phyloP scores from a whole-genome alignment of 1,139 yeast species.

The Citeromyces hawaiiensis region DNA sequence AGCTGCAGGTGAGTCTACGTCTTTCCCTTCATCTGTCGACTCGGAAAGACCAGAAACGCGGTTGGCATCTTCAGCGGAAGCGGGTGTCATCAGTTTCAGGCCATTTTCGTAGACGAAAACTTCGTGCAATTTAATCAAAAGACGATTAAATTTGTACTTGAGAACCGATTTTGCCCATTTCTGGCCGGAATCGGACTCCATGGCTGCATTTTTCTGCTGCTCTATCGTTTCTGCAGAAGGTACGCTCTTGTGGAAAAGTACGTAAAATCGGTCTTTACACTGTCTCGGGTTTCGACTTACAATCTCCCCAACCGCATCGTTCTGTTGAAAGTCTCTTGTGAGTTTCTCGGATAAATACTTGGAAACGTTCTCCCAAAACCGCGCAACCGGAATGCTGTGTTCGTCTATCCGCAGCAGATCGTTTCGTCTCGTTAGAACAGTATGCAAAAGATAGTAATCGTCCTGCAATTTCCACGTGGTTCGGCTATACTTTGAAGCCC shows the following conservation, averaged over 20 bases:
- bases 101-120: background rate
- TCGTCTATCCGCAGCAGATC: background rate
- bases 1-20: background rate
- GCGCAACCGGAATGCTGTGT: background rate
- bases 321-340: background rate
- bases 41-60: background rate
- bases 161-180: background rate
- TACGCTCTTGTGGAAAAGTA: slow-evolving; percentile 8
- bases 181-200: background rate
- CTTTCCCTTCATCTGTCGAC: background rate
- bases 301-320: background rate
- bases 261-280: slow-evolving; percentile 12
- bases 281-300: slow-evolving; percentile 11
- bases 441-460: background rate
- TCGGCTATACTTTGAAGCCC: background rate
- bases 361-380: background rate
- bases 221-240: background rate
- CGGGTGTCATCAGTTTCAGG: background rate
- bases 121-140: background rate
- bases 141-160: background rate
- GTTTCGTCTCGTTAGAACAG: background rate
- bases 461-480: background rate
- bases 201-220: background rate
- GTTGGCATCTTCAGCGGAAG: background rate
- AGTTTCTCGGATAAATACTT: background rate